Evolutionary conservation across 306 rosid species (phyloP), one percentile per base, ranked within the genome.

Genomic region (Vigna reflexopilosa): DNA sequence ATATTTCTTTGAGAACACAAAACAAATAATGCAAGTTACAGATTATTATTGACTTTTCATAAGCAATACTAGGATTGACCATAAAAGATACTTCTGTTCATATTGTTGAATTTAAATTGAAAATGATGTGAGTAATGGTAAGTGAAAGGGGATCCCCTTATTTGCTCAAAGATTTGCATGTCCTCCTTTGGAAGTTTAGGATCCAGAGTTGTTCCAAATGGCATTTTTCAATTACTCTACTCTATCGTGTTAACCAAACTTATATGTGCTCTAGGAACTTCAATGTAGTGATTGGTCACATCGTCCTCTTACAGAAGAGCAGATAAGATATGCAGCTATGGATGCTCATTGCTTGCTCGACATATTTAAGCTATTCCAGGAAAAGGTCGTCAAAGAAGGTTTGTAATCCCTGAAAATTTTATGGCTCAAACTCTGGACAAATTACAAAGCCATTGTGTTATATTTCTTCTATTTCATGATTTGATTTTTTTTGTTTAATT

Each of bases 231-330:
- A 44, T 84, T 76, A 11, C 64, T 73, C 16, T 65, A 45, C 64
- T 73, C 16, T 65, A 45, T 44, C 40, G 70, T 82, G 77, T 84
- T 88, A 73, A 84, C 81, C 74, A 44, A 81, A 83, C 77, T 76
- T 84, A 76, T 82, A 67, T 82, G 70, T 85, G 81, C 73, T 85
- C 77, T 89, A 92, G 98, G 98, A 94, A 82, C 98, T 92, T 83
- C 97, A 94, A 92, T 92, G 97, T 90, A 94, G 98, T 85, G 98
- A 94, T 83, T 94, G 98, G 98, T 94, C 98, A 61, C 68, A 30
- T 19, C 93, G 98, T 75, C 97, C 98, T 72, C 98, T 94, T 79
- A 85, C 98, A 68, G 97, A 92, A 83, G 97, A 85, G 82, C 97
- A 94, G 89, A 87, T 84, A 76, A 80, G 78, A 49, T 94, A 90